A percentile compares a stretch with the other conserved stretches of the same genome.
phyloP scores from a whole-genome alignment of 106 monocot species.

The Dactylorhiza incarnata region DNA sequence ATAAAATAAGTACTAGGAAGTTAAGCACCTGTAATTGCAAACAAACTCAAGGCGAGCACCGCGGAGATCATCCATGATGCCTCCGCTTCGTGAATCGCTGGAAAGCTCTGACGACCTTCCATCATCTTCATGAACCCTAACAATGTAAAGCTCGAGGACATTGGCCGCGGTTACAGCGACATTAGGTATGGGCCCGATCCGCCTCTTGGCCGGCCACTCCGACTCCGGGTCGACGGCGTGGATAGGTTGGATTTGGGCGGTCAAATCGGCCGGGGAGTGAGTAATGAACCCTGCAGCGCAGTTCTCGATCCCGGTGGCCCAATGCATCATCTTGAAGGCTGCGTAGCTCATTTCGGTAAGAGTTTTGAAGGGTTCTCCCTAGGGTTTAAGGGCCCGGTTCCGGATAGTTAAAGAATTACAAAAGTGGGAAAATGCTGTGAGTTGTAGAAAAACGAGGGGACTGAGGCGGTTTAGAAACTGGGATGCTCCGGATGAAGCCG shows the following conservation, averaged over 20 bases:
- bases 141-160: slow-evolving; percentile 73
- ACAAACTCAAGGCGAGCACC: slow-evolving; percentile 77
- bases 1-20: background rate
- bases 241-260: slow-evolving; percentile 14
- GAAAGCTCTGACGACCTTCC: slow-evolving; percentile 8
- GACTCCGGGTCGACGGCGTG: slow-evolving; percentile 55
- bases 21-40: slow-evolving; percentile 62
- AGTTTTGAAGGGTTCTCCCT: background rate
- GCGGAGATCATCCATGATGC: slow-evolving; percentile 54
- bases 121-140: slow-evolving; percentile 64
- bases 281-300: slow-evolving; percentile 91
- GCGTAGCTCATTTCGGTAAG: slow-evolving; percentile 76
- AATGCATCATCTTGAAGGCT: slow-evolving; percentile 91
- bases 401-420: background rate
- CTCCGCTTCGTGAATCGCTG: slow-evolving; percentile 25
- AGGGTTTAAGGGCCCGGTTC: slow-evolving; percentile 2
- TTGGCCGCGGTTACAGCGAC: slow-evolving; percentile 69
- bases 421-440: background rate
- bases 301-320: slow-evolving; percentile 86
- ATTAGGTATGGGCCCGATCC: slow-evolving; percentile 50
- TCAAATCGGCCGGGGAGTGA: slow-evolving; percentile 40
- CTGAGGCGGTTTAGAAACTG: background rate
- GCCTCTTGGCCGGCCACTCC: slow-evolving; percentile 22
- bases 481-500: background rate
- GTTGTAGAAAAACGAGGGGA: background rate